Conservation (phyloP, 2,329 filamentous ascomycete species). For the Curvularia verruculosa region DNA sequence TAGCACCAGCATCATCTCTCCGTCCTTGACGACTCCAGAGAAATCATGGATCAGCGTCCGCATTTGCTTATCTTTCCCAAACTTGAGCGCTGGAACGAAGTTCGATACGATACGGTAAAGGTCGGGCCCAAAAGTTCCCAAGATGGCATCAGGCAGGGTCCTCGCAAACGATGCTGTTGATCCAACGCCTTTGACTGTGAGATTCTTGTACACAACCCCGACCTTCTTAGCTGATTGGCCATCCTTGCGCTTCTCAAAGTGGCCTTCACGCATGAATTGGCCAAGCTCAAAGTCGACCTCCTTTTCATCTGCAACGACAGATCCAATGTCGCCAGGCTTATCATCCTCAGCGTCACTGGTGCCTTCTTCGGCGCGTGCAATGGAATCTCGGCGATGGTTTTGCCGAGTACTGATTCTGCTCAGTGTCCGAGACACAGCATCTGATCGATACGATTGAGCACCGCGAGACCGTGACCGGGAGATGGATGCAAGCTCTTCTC, state of each 20-base stretch:
- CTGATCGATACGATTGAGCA: constrained; percentile 30
- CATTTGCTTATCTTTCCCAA: constrained; percentile 57
- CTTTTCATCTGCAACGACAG: constrained; percentile 52
- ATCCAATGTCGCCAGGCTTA: constrained; percentile 31
- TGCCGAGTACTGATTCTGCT: constrained; percentile 39
- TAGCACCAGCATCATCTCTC: constrained; percentile 75
- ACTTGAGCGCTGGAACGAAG: constrained; percentile 59
- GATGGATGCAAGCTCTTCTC: constrained; percentile 60
- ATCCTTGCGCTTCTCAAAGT: constrained; percentile 74
- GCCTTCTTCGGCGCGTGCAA: constrained; percentile 18
- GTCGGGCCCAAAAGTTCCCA: constrained; percentile 82
- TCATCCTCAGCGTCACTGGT: constrained; percentile 21
- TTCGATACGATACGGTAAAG: constrained; percentile 68
- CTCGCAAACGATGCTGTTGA: constrained; percentile 71
- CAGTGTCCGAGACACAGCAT: constrained; percentile 32
- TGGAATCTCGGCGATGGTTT: constrained; percentile 22
- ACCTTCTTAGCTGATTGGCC: constrained; percentile 75
- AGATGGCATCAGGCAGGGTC: constrained; percentile 73
- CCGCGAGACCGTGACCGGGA: constrained; percentile 51
- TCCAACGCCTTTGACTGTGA: constrained; percentile 73
- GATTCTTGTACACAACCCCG: constrained; percentile 76
- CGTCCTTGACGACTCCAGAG: constrained; percentile 68
- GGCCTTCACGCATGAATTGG: constrained; percentile 74
- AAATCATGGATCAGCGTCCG: constrained; percentile 69
- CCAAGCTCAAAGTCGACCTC: constrained; percentile 70